These are phyloP conservation scores for Tubosaeta sp. DNA, from an alignment of 768 basidiomycete species.

Conservation along the genomic window DNA sequence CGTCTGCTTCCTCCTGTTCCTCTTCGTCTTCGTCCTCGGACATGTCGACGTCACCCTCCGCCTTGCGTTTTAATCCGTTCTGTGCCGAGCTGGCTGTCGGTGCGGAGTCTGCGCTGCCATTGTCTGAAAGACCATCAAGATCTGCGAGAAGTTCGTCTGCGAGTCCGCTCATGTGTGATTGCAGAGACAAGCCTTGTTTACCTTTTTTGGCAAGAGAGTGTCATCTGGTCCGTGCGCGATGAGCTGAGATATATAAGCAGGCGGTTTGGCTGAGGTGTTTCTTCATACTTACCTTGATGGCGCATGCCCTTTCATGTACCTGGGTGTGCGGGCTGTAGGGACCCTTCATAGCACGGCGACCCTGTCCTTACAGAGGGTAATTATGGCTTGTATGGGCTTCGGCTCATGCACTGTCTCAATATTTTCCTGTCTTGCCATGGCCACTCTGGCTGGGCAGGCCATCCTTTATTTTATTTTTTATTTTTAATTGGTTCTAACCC, in stretches of 20 bases:
- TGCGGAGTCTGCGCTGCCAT: conserved; percentile 44
- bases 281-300: conserved; percentile 67
- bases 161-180: conserved; percentile 60
- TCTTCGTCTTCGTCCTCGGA: conserved; percentile 50
- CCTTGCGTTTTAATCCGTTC: conserved; percentile 61
- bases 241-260: conserved; percentile 6
- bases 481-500: conserved; percentile 22
- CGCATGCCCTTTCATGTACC: conserved; percentile 50
- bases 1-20: conserved; percentile 35
- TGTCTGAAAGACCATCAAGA: conserved; percentile 81
- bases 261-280: rapidly evolving
- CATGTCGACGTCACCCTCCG: conserved; percentile 49
- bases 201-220: conserved; percentile 5
- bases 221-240: conserved; percentile 17
- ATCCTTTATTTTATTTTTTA: conserved; percentile 8
- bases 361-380: conserved; percentile 46
- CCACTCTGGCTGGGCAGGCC: conserved; percentile 42
- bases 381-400: conserved; percentile 51
- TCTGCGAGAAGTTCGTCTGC: conserved; percentile 93
- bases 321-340: conserved; percentile 53
- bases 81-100: conserved; percentile 14
- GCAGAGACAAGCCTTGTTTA: neutral
- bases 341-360: conserved; percentile 55
- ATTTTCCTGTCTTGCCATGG: conserved; percentile 70
- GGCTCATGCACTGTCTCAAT: conserved; percentile 77